A percentile compares a stretch with the other conserved stretches of the same genome.
Conservation (phyloP, 2,329 filamentous ascomycete species). For the Nemania bipapillata region DNA sequence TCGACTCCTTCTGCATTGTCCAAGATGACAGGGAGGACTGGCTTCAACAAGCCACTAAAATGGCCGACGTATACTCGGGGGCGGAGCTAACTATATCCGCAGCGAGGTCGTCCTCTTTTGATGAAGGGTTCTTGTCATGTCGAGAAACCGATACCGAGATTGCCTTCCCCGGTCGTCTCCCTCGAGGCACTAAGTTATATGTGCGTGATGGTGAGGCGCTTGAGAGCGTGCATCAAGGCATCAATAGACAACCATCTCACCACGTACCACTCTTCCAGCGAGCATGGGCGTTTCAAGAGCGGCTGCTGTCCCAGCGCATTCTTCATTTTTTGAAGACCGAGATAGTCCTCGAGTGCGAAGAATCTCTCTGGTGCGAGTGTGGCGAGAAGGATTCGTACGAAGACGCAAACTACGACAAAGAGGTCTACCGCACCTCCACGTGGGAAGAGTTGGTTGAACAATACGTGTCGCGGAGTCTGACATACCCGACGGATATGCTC, state of each 20-base stretch:
- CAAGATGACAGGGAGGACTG: slow-evolving; percentile 22
- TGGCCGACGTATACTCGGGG: slow-evolving; percentile 26
- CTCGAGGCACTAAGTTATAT: slow-evolving; percentile 12
- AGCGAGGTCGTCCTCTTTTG: slow-evolving; percentile 17
- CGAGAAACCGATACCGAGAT: slow-evolving; percentile 19
- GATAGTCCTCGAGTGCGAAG: slow-evolving; percentile 23
- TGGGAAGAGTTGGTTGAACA: slow-evolving; percentile 25
- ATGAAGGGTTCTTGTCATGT: slow-evolving; percentile 14
- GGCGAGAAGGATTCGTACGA: slow-evolving; percentile 19
- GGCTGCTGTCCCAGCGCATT: slow-evolving; percentile 20
- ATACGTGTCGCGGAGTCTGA: slow-evolving; percentile 19
- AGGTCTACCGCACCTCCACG: slow-evolving; percentile 18
- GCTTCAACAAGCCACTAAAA: slow-evolving; percentile 23
- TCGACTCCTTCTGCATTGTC: slow-evolving; percentile 26
- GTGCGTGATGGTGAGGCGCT: slow-evolving; percentile 20
- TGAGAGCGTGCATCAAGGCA: slow-evolving; percentile 20
- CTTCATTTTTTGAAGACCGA: slow-evolving; percentile 22
- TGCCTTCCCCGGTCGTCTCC: slow-evolving; percentile 1
- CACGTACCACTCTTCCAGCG: slow-evolving; percentile 22
- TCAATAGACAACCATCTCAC: slow-evolving; percentile 21
- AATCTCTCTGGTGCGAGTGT: slow-evolving; percentile 28
- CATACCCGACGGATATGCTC: slow-evolving; percentile 13
- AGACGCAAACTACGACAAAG: slow-evolving; percentile 21
- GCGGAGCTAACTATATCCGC: slow-evolving; percentile 25
- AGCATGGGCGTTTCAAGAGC: slow-evolving; percentile 29